These are phyloP conservation scores for Macadamia tetraphylla DNA, from an alignment of 164 flowering plant genomes.

Conservation along the genomic window DNA sequence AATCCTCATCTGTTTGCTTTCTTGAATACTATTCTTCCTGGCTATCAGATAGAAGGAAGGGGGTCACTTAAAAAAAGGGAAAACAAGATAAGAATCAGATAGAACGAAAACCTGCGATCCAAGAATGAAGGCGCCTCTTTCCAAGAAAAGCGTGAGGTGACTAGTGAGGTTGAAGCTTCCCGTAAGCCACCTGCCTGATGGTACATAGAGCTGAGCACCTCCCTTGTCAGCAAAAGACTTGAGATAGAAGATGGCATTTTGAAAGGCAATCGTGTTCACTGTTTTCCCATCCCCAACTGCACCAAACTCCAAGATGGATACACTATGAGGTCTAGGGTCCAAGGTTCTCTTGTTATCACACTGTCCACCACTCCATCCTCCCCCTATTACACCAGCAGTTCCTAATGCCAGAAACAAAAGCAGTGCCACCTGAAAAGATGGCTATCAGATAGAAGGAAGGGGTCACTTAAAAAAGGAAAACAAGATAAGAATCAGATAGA, in stretches of 20 bases:
- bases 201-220: constrained; percentile 93
- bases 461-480: not conserved
- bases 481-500: not conserved
- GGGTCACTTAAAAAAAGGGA: not conserved
- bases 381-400: constrained; percentile 22
- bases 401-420: constrained; percentile 53
- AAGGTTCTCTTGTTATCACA: constrained; percentile 43
- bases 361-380: constrained; percentile 29
- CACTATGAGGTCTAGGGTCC: constrained; percentile 83
- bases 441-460: not conserved
- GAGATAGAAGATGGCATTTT: constrained; percentile 89
- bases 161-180: constrained; percentile 92
- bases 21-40: not conserved
- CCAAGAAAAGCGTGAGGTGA: constrained; percentile 90
- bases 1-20: not conserved
- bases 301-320: constrained; percentile 86
- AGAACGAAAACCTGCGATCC: constrained; percentile 64
- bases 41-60: not conserved
- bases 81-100: not conserved
- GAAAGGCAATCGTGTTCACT: constrained; percentile 81
- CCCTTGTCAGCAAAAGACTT: constrained; percentile 93
- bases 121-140: constrained; percentile 73
- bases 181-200: constrained; percentile 88
- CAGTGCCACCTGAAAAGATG: constrained; percentile 47
- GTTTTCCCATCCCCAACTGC: constrained; percentile 97